Evolutionary conservation across 306 rosid genomes (phyloP).

Genomic region (Cicer chorassanicum): DNA sequence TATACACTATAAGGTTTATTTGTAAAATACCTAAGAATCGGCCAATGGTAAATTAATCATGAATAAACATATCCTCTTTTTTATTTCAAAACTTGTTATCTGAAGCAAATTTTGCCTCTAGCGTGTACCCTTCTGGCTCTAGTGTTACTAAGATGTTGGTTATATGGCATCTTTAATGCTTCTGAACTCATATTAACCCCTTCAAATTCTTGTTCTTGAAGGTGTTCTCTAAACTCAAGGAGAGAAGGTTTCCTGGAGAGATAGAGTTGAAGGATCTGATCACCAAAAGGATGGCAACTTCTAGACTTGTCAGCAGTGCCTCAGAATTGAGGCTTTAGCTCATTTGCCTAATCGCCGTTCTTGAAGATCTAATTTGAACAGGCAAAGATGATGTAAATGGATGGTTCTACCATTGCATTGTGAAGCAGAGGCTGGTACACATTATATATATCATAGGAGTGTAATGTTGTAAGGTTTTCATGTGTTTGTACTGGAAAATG

Average conservation of each 20-base stretch:
- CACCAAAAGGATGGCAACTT: conserved; percentile 50
- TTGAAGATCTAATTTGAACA: conserved; percentile 21
- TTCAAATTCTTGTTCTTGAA: conserved; percentile 48
- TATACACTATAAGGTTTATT: conserved; percentile 16
- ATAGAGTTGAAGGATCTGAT: conserved; percentile 69
- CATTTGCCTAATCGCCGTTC: not conserved
- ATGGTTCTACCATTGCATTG: conserved; percentile 34
- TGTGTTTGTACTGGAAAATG: conserved; percentile 27
- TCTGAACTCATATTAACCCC: conserved; percentile 33
- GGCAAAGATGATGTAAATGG: conserved; percentile 39
- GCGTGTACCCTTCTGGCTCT: not conserved
- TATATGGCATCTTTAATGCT: conserved; percentile 23
- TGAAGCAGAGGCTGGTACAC: conserved; percentile 37
- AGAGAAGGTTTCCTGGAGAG: conserved; percentile 79
- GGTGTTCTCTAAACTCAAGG: conserved; percentile 84
- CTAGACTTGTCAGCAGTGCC: conserved; percentile 52
- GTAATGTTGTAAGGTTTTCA: conserved; percentile 34
- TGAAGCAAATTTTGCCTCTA: not conserved
- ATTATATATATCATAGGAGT: conserved; percentile 15
- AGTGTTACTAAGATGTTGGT: conserved; percentile 5
- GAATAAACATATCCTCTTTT: conserved; percentile 1
- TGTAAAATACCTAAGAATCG: conserved; percentile 6
- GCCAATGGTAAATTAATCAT: not conserved
- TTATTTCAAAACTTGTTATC: conserved; percentile 4
- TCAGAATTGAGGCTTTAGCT: conserved; percentile 47